These are phyloP conservation scores for Hibiscus mutabilis DNA, from an alignment of 345 rosid genomes.

Conservation along the genomic window DNA sequence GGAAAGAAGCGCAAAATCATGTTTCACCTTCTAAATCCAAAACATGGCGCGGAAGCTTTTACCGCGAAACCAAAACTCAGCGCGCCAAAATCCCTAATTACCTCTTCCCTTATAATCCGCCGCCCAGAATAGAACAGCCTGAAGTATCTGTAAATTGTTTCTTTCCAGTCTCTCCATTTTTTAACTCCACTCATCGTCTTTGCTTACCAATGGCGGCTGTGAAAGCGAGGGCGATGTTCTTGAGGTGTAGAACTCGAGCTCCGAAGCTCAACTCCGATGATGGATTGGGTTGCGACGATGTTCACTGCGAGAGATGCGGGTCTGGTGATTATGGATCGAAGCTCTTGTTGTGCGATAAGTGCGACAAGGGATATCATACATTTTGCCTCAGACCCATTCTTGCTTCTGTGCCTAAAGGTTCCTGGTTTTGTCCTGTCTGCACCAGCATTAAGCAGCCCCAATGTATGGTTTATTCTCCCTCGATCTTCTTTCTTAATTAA, in stretches of 20 bases:
- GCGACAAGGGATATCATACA: slow-evolving; percentile 75
- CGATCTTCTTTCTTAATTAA: neutral
- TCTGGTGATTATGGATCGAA: slow-evolving; percentile 55
- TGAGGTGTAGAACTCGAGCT: slow-evolving; percentile 47
- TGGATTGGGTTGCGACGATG: slow-evolving; percentile 17
- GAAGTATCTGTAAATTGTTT: neutral
- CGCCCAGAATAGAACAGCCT: neutral
- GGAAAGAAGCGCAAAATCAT: neutral
- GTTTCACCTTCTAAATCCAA: neutral
- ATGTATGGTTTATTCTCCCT: slow-evolving; percentile 33
- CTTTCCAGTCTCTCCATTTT: neutral
- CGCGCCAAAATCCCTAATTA: slow-evolving; percentile 6
- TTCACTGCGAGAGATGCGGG: slow-evolving; percentile 60
- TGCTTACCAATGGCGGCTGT: neutral
- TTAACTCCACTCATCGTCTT: neutral
- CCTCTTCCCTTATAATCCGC: neutral
- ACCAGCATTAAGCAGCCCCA: slow-evolving; percentile 45
- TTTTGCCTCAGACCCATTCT: slow-evolving; percentile 87
- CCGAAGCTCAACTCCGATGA: slow-evolving; percentile 26
- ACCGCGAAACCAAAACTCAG: slow-evolving; percentile 9
- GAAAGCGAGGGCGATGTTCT: slow-evolving; percentile 7
- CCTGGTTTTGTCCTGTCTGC: slow-evolving; percentile 77
- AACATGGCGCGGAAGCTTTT: slow-evolving; percentile 6
- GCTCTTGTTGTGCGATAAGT: slow-evolving; percentile 80
- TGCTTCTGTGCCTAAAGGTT: slow-evolving; percentile 74